Evolutionary conservation across 371 early-diverging fungal genomes (phyloP), one percentile per base, ranked within the genome.

Genomic region (Circinella umbellata): DNA sequence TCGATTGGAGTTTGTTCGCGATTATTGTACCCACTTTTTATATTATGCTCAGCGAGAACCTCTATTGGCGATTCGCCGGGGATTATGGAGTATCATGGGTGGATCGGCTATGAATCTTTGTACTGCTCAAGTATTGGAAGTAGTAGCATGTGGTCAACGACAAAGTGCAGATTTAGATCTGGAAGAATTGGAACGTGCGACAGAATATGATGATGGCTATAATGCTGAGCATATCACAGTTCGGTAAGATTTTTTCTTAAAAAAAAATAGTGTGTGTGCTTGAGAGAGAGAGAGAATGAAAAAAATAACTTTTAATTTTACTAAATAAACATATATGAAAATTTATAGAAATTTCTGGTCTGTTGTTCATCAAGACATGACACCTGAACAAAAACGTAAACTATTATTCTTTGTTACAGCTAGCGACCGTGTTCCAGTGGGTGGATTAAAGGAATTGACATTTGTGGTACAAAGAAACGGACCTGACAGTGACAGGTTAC

Each of bases 391-490:
- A 71, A 94, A 95, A 71, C 89, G 93, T 15, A 82, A 90, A 73
- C 82, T 99, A 4, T 73, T 99, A 20, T 84, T 93, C 17, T 99
- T 99, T 87, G 93, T 96, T 14, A 99, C 99, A 7, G 99, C 99
- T 35, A 94, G 95, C 65, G 98, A 99, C 76, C 88, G 99, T 46
- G 87, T 99, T 34, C 99, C 99, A 18, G 93, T 96, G 7, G 92
- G 93, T 13, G 96, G 97, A 3, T 78, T 94, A 20, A 84, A 85
- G 35, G 82, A 88, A 37, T 74, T 97, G 18, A 89, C 89, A 3
- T 94, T 99, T 86, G 94, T 94, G 51, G 89, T 99, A 37, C 94
- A 95, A 82, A 87, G 94, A 53, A 97, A 97, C 74, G 98, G 98
- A 4, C 94, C 96, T 4, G 97, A 98, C 72, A 91, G 93, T 27